A percentile compares a stretch with the other conserved stretches of the same genome.
Conservation (phyloP, 2,329 filamentous ascomycete genomes). For the Metarhizium sp. region DNA sequence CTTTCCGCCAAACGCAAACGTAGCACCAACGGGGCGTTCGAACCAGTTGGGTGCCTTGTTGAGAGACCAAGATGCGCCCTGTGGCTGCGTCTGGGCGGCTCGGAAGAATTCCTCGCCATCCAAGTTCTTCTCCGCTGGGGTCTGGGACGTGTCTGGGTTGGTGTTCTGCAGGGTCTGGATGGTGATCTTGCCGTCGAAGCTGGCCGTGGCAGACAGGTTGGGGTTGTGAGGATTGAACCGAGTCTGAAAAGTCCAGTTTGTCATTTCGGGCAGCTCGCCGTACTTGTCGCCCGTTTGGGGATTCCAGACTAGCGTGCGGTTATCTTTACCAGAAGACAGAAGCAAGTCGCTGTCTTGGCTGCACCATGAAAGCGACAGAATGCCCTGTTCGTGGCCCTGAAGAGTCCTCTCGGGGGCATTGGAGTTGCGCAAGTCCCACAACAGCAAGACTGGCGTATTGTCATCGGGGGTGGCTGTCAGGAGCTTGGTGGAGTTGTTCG, state of each 20-base stretch:
- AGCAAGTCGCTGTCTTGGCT: conserved; percentile 79
- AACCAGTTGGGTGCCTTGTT: conserved; percentile 84
- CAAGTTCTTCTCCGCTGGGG: conserved; percentile 55
- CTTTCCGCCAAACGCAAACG: conserved; percentile 94
- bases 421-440: conserved; percentile 95
- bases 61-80: conserved; percentile 82
- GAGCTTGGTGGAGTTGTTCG: conserved; percentile 87
- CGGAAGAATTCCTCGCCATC: conserved; percentile 96
- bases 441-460: conserved; percentile 73
- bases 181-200: conserved; percentile 93
- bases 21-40: conserved; percentile 72
- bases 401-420: conserved; percentile 86
- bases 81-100: conserved; percentile 83
- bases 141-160: conserved; percentile 64
- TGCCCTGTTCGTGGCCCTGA: conserved; percentile 86
- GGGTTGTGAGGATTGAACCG: conserved; percentile 92
- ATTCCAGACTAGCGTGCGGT: conserved; percentile 93
- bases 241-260: conserved; percentile 98
- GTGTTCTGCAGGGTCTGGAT: conserved; percentile 93
- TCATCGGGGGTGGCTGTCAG: conserved; percentile 88
- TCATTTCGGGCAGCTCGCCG: conserved; percentile 92
- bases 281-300: conserved; percentile 79
- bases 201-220: conserved; percentile 84
- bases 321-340: conserved; percentile 93
- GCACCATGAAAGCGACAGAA: conserved; percentile 94